Base-by-base conservation (phyloP, 805 yeast species). In the Komagataella pseudopastoris region DNA sequence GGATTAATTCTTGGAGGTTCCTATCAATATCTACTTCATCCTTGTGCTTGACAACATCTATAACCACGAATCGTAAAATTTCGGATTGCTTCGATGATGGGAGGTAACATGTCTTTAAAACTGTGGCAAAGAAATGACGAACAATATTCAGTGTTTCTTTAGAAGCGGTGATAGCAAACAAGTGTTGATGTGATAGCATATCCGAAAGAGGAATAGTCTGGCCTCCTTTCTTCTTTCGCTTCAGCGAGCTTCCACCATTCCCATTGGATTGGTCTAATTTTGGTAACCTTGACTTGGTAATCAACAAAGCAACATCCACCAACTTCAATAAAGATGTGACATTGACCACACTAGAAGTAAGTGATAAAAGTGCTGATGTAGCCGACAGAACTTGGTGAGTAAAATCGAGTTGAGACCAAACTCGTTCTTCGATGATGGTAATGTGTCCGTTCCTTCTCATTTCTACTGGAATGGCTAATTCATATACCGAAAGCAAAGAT, bases 81-180 rank as follows among this genome's bases (percentile, higher is more conserved):
- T 76, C 76, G 48, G 80, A 72, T 54, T 85, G 77, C 56, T 81
- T 81, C 2, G 85, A 78, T 1, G 85, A 72, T 1, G 90, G 79
- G 47, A 88, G 63, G 1, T 68, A 68, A 50, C 76, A 71, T 51
- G 70, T 74, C 16, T 72, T 62, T 23, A 85, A 62, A 6, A 83
- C 64, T 1, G 68, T 59, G 16, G 63, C 67, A 53, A 85, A 72
- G 57, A 87, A 84, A 2, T 53, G 51, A 50, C 76, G 62, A 6
- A 79, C 68, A 0, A 56, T 51, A 2, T 45, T 24, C 16, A 67
- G 54, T 6, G 80, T 75, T 1, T 52, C 23, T 0, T 54, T 45
- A 4, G 81, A 70, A 14, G 78, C 71, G 7, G 67, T 63, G 6
- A 65, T 59, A 24, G 63, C 61, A 58, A 85, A 84, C 51, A 78